Conservation (phyloP, 2,329 filamentous ascomycete species). For the Scytalidium lignicola region DNA sequence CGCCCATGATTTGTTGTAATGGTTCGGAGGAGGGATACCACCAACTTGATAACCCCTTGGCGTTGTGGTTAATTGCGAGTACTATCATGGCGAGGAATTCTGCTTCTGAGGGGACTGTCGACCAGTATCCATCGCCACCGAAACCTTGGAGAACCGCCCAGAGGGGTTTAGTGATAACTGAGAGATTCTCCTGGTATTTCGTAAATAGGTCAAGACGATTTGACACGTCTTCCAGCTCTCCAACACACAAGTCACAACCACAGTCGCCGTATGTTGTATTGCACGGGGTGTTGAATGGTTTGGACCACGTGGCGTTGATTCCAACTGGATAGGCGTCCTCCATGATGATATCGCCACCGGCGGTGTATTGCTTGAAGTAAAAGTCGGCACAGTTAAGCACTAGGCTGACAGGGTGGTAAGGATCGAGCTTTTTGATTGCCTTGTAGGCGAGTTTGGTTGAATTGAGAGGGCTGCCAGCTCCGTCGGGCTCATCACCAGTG, state of each 20-base stretch:
- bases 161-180: conserved; percentile 32
- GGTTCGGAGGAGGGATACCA: conserved; percentile 32
- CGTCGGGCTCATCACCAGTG: conserved; percentile 49
- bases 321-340: conserved; percentile 45
- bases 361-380: conserved; percentile 43
- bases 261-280: conserved; percentile 48
- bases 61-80: conserved; percentile 41
- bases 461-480: conserved; percentile 32
- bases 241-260: conserved; percentile 43
- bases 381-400: conserved; percentile 49
- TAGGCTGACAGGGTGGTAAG: conserved; percentile 47
- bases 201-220: conserved; percentile 34
- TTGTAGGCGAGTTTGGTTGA: conserved; percentile 38
- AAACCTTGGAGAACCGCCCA: conserved; percentile 48
- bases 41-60: conserved; percentile 41
- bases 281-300: conserved; percentile 39
- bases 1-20: conserved; percentile 21
- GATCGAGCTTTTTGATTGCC: conserved; percentile 39
- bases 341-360: conserved; percentile 46
- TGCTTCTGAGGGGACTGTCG: conserved; percentile 34
- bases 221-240: conserved; percentile 24
- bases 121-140: conserved; percentile 41
- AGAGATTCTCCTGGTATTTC: conserved; percentile 33
- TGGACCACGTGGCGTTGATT: conserved; percentile 40
- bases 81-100: conserved; percentile 43